Conservation (phyloP, 345 rosid species). For the Sisymbrium altissimum region DNA sequence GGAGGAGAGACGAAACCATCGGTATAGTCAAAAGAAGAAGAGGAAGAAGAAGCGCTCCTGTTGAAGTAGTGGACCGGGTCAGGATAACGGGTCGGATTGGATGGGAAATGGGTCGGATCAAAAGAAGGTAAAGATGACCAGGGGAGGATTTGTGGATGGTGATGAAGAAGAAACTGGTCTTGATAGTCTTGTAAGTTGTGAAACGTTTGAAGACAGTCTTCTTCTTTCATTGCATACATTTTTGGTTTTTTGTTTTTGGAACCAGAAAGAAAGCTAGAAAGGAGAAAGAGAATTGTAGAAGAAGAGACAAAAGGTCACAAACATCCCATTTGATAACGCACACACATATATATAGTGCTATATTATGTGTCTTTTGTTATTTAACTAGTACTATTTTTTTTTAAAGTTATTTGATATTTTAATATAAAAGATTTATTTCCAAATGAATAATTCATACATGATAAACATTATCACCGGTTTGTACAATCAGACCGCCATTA, state of each 20-base stretch:
- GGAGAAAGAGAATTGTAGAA: slow-evolving; percentile 16
- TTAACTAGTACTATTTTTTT: neutral
- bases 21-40: slow-evolving; percentile 20
- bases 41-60: slow-evolving; percentile 55
- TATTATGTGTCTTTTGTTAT: neutral
- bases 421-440: neutral
- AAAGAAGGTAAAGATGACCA: slow-evolving; percentile 31
- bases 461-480: slow-evolving; percentile 5
- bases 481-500: slow-evolving; percentile 23
- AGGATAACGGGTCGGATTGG: slow-evolving; percentile 45
- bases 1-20: slow-evolving; percentile 29
- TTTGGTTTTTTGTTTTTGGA: slow-evolving; percentile 12
- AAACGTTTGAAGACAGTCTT: slow-evolving; percentile 57
- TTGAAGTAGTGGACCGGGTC: slow-evolving; percentile 74
- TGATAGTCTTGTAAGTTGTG: slow-evolving; percentile 62
- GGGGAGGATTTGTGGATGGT: slow-evolving; percentile 37
- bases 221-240: slow-evolving; percentile 66
- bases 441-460: neutral
- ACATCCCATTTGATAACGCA: slow-evolving; percentile 36
- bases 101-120: slow-evolving; percentile 29
- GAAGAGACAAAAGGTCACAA: slow-evolving; percentile 37
- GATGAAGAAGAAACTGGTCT: slow-evolving; percentile 65
- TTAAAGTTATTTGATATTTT: neutral
- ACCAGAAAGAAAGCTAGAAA: slow-evolving; percentile 10
- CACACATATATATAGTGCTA: slow-evolving; percentile 28